A percentile compares a stretch with the other conserved stretches of the same genome.
These are phyloP conservation scores for Sorghum bicolor DNA, from an alignment of 176 grass and related monocot genomes.

Conservation along the genomic window Sorghum_bicolor_NCBIv3 NC_012879.2:6138001-6138500, in stretches of 20 bases:
- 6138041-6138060: slow-evolving; percentile 67
- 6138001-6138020: slow-evolving; percentile 74
- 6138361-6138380: neutral
- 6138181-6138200: neutral
- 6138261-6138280: neutral
- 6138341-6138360: neutral
- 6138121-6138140: slow-evolving; percentile 74
- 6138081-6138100: slow-evolving; percentile 66
- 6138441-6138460: neutral
- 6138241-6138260: neutral
- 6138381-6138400: neutral
- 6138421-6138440: slow-evolving; percentile 11
- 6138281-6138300: neutral
- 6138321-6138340: neutral
- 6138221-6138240: too few species aligned
- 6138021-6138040: slow-evolving; percentile 87
- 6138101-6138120: slow-evolving; percentile 80
- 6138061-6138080: slow-evolving; percentile 83
- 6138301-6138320: neutral
- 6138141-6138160: slow-evolving; percentile 42
- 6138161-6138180: slow-evolving; percentile 19
- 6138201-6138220: neutral
- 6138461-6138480: neutral
- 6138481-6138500: neutral
- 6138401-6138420: neutral